Evolutionary conservation across 345 rosid species (phyloP), one percentile per base, ranked within the genome.

Genomic region (Gossypium rotundifolium): DNA sequence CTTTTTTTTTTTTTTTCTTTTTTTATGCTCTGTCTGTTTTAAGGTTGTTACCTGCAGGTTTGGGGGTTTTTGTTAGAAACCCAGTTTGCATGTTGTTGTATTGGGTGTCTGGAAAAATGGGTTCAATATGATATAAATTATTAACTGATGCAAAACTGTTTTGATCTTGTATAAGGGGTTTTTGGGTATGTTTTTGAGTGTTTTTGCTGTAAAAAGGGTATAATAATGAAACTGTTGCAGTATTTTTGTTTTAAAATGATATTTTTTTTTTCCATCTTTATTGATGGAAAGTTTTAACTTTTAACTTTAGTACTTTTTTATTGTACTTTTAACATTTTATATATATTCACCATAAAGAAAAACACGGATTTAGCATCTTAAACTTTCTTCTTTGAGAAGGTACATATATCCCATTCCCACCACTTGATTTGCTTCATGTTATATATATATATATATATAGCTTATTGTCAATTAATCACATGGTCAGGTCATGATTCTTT

Each of bases 11-110:
- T 29, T 3, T 2, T 27, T 27, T 4, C 11, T 64, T 14, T 14
- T 14, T n/a, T 64, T 46, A 1, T 16, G 7, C 1, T 33, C 40
- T 5, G 27, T 16, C 13, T 65, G 52, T 40, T 64, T 33, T 33
- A 17, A 16, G 22, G 11, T 63, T 63, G 4, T 22, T 22, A 9
- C 29, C 12, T 45, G 49, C 51, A 46, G 51, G 51, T 2, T 46
- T 46, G 7, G 0, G 27, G 57, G 13, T 48, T 46, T 23, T 67
- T 22, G 57, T 9, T 68, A 16, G 33, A 16, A 22, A 38, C 25
- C 72, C 72, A 68, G 44, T 68, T 68, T 68, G 58, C 72, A 68
- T 68, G 72, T 68, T 49, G 16, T 22, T 8, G 58, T 68, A n/a
- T n/a, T 53, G 17, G 58, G 14, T 68, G 72, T 9, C 55, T 68